phyloP scores from a whole-genome alignment of 2,329 filamentous ascomycete species.

The Aspergillus neoniger region DNA sequence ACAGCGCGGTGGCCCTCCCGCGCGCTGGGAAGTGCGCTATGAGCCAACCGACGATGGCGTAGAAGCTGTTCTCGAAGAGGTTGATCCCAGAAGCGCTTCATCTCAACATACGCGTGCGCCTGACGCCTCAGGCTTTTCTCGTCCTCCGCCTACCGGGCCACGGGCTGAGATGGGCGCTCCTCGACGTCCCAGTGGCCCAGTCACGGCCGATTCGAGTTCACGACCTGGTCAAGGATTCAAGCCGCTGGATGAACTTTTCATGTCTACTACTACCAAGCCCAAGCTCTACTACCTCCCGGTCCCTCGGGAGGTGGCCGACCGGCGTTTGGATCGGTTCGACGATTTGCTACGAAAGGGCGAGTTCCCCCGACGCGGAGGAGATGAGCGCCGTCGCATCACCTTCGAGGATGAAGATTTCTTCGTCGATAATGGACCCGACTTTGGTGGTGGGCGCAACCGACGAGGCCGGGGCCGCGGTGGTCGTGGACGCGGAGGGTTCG shows the following conservation, averaged over 20 bases:
- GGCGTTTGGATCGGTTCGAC: conserved; percentile 64
- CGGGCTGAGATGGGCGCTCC: conserved; percentile 26
- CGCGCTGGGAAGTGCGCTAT: conserved; percentile 75
- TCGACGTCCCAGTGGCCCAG: conserved; percentile 29
- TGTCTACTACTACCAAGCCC: conserved; percentile 62
- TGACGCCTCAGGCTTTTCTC: conserved; percentile 21
- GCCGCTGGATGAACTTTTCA: conserved; percentile 62
- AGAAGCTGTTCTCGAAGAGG: conserved; percentile 59
- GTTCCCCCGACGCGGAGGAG: conserved; percentile 41
- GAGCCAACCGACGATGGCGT: conserved; percentile 59
- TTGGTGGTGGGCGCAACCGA: conserved; percentile 21
- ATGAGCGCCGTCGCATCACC: conserved; percentile 69
- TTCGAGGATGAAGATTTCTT: conserved; percentile 68
- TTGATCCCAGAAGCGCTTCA: conserved; percentile 29
- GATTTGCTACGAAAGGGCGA: conserved; percentile 43
- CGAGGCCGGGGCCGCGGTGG: conserved; percentile 41
- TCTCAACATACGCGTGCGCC: conserved; percentile 16
- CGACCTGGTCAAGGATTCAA: conserved; percentile 50
- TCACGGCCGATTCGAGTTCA: conserved; percentile 19
- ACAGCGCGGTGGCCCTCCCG: conserved; percentile 43
- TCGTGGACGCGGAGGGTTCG: conserved; percentile 30
- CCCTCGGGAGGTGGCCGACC: conserved; percentile 61
- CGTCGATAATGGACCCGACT: conserved; percentile 70
- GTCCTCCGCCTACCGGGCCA: conserved; percentile 28
- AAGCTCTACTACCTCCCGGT: conserved; percentile 69